Percentiles rank a stretch among this genome's conserved stretches.
Evolutionary conservation across 176 grass and related monocot genomes (phyloP).

Genomic region (Cenchrus americanus): DNA sequence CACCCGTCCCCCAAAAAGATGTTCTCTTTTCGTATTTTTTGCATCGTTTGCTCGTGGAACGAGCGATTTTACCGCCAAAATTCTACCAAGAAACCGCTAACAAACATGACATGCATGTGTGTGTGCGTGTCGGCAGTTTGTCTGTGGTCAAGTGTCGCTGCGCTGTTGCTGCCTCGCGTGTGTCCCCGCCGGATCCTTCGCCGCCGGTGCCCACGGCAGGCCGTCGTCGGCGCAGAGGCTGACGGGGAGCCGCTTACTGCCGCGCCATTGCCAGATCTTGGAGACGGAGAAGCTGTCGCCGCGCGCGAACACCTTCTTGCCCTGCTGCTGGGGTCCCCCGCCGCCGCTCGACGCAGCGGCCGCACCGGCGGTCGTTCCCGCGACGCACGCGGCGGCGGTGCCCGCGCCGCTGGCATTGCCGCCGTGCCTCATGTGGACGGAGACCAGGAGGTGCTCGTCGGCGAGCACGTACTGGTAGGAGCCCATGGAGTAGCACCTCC

Average conservation of each 20-base stretch:
- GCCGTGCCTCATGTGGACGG: slow-evolving; percentile 46
- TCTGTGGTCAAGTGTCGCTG: slow-evolving; percentile 23
- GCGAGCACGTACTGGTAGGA: slow-evolving; percentile 80
- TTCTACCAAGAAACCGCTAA: slow-evolving; percentile 17
- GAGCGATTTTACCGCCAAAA: slow-evolving; percentile 24
- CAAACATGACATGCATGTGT: not conserved
- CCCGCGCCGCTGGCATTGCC: slow-evolving; percentile 24
- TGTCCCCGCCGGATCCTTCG: not conserved
- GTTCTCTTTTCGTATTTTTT: not conserved
- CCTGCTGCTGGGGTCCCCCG: slow-evolving; percentile 40
- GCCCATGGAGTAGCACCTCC: slow-evolving; percentile 87
- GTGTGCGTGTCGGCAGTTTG: not conserved
- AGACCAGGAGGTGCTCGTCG: slow-evolving; percentile 58
- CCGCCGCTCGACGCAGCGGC: not conserved
- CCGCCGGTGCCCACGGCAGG: slow-evolving; percentile 56
- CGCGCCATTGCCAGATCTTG: slow-evolving; percentile 95
- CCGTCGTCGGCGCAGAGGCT: slow-evolving; percentile 43
- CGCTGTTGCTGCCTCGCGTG: slow-evolving; percentile 37
- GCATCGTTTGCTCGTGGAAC: not conserved
- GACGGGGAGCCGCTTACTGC: slow-evolving; percentile 56
- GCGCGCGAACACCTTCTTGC: slow-evolving; percentile 67
- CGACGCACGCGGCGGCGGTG: too few species aligned
- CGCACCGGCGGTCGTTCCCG: too few species aligned
- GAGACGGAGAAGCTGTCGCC: slow-evolving; percentile 96
- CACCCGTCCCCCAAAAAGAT: not conserved